Conservation (phyloP, 2,329 filamentous ascomycete genomes). For the Ascomycota sp. region DNA sequence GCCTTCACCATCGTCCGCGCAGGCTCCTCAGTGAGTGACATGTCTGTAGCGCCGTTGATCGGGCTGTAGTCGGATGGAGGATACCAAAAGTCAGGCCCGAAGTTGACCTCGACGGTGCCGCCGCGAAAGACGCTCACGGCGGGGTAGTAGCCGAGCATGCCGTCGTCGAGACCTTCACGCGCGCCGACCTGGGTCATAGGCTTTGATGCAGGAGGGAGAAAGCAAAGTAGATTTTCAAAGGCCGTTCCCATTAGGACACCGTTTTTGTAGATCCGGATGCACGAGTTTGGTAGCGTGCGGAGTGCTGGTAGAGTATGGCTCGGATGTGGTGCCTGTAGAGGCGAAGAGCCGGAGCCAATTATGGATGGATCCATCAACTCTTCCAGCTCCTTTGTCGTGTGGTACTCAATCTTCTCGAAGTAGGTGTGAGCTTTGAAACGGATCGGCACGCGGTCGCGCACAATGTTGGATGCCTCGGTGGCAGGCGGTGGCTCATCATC, state of each 20-base stretch:
- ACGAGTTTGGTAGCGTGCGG: conserved; percentile 65
- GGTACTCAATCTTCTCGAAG: conserved; percentile 82
- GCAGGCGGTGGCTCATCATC: conserved; percentile 32
- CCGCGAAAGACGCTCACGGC: conserved; percentile 81
- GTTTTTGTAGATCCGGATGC: conserved; percentile 83
- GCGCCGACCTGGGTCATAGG: conserved; percentile 50
- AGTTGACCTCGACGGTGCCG: conserved; percentile 79
- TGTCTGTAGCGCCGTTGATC: conserved; percentile 24
- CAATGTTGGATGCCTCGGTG: conserved; percentile 51
- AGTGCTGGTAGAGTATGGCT: conserved; percentile 55
- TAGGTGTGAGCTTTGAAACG: conserved; percentile 83
- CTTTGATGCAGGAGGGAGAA: conserved; percentile 72
- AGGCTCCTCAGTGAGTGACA: conserved; percentile 12
- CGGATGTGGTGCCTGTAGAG: conserved; percentile 38
- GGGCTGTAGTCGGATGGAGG: conserved; percentile 40
- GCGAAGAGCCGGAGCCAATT: conserved; percentile 19
- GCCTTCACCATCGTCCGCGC: conserved; percentile 24
- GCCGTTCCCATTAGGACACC: conserved; percentile 66
- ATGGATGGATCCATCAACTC: conserved; percentile 54
- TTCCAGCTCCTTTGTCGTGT: conserved; percentile 69
- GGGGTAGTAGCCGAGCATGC: conserved; percentile 86
- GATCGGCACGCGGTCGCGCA: conserved; percentile 86
- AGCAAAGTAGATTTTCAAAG: conserved; percentile 71
- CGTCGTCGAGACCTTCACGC: conserved; percentile 75
- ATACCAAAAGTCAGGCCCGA: conserved; percentile 81